Percentiles rank a stretch among this genome's conserved stretches.
phyloP scores from a whole-genome alignment of 2,329 filamentous ascomycete species.

The Xylariaceae sp. region DNA sequence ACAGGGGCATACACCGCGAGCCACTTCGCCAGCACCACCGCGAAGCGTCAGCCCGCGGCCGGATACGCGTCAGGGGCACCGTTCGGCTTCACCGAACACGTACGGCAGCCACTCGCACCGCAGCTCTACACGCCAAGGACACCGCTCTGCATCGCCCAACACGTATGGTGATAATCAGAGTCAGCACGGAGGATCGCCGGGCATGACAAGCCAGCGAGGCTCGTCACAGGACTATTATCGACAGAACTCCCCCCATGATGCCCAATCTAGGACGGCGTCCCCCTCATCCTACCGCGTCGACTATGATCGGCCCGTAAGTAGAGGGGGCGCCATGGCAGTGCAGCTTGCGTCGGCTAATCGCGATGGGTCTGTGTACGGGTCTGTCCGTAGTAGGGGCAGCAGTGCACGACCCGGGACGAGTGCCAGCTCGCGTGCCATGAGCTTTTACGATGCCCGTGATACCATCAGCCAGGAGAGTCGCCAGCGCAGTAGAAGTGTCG shows the following conservation, averaged over 20 bases:
- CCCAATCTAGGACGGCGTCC: slow-evolving; percentile 40
- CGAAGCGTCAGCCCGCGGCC: slow-evolving; percentile 50
- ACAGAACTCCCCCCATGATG: slow-evolving; percentile 47
- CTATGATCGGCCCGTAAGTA: slow-evolving; percentile 45
- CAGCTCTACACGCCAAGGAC: slow-evolving; percentile 30
- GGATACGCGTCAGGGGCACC: slow-evolving; percentile 37
- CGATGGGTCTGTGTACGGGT: slow-evolving; percentile 47
- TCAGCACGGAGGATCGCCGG: slow-evolving; percentile 34
- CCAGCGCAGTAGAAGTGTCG: slow-evolving; percentile 75
- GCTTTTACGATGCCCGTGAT: slow-evolving; percentile 49
- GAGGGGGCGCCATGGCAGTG: slow-evolving; percentile 56
- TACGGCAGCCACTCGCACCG: slow-evolving; percentile 25
- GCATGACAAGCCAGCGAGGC: slow-evolving; percentile 39
- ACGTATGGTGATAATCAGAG: slow-evolving; percentile 23
- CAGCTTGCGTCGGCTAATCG: slow-evolving; percentile 58
- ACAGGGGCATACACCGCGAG: slow-evolving; percentile 53
- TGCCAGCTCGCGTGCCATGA: slow-evolving; percentile 43
- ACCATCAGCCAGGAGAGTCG: slow-evolving; percentile 39
- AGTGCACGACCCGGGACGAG: slow-evolving; percentile 45
- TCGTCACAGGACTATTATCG: slow-evolving; percentile 48
- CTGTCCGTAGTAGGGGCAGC: slow-evolving; percentile 42
- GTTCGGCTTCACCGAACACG: slow-evolving; percentile 28
- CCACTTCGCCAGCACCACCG: slow-evolving; percentile 63
- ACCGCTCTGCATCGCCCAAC: slow-evolving; percentile 26
- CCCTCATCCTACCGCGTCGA: slow-evolving; percentile 44